Base-by-base conservation (phyloP, 2,329 filamentous ascomycete genomes). In the Colletotrichum nymphaeae region DNA sequence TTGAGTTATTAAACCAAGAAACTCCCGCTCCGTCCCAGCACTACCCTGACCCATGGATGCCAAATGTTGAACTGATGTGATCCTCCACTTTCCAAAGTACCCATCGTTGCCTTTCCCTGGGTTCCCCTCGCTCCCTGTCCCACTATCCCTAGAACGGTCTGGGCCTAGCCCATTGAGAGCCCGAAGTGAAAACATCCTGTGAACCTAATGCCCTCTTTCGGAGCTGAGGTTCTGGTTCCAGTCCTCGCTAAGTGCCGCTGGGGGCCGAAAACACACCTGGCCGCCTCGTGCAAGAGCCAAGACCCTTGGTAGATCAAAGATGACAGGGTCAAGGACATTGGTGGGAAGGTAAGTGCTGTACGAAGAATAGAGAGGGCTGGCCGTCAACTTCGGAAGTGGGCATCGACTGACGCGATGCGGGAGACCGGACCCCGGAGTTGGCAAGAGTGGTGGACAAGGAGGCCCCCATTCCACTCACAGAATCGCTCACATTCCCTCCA, bases 21-120 rank as follows among this genome's bases (percentile, higher is more conserved):
- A 32, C 32, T 24, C 11, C 26, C 19, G 22, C 55, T 46, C 2
- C 16, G 7, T 37, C 49, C 19, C 30, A 16, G 4, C 60, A n/a
- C 2, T 19, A 56, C 70, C 67, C 49, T 70, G 70, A 60, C 65
- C 70, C 70, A 73, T 65, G 70, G 32, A 16, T 68, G 70, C 42
- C 60, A 64, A 65, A 64, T 37, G 46, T 73, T 59, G 69, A 32
- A 53, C 53, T 28, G 12, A 37, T 16, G 42, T 49, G 42, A 19
- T 49, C 28, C 32, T 53, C 49, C 14, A 16, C 22, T 22, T 42
- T 26, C 42, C 52, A 62, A 28, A 28, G 46, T 52, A 30, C 26
- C 37, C 24, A 7, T 22, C 62, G 49, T 65, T 64, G 55, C 55
- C 67, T 59, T 53, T 55, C 49, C 22, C 70, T 28, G 64, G 66